Conservation (phyloP, 371 early-diverging fungal genomes). For the Rhizopus arrhizus region DNA sequence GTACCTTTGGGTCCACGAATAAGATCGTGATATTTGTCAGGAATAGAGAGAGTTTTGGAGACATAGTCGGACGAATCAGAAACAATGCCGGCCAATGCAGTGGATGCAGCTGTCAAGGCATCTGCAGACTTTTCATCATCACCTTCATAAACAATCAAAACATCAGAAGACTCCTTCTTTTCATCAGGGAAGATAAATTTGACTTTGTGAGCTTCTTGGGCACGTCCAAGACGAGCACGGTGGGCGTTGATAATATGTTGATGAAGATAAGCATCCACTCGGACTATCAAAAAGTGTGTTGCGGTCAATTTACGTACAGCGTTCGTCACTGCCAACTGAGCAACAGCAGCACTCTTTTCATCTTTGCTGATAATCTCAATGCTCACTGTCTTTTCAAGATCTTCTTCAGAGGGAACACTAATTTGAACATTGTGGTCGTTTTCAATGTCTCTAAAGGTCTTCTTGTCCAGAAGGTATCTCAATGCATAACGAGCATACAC, state of each 20-base stretch:
- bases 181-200: constrained; percentile 76
- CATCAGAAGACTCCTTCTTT: constrained; percentile 60
- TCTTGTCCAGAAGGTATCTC: constrained; percentile 62
- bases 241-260: constrained; percentile 78
- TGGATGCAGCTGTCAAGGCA: constrained; percentile 63
- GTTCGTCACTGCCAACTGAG: constrained; percentile 47
- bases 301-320: constrained; percentile 48
- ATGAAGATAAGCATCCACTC: constrained; percentile 80
- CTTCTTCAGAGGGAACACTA: constrained; percentile 42
- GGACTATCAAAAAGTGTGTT: constrained; percentile 67
- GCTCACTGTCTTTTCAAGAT: constrained; percentile 36
- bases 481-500: constrained; percentile 64
- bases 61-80: constrained; percentile 71
- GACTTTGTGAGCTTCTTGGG: constrained; percentile 65
- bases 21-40: constrained; percentile 74
- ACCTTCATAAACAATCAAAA: constrained; percentile 74
- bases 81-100: constrained; percentile 68
- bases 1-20: constrained; percentile 78
- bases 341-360: constrained; percentile 56
- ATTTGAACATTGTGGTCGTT: constrained; percentile 64
- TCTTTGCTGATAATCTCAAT: constrained; percentile 70
- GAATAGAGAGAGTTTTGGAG: constrained; percentile 63
- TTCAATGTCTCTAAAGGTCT: constrained; percentile 67
- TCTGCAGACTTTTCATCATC: constrained; percentile 54
- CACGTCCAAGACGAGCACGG: constrained; percentile 74